These are phyloP conservation scores for Mitragyna speciosa DNA, from an alignment of 257 asterid species.

Conservation along the genomic window DNA sequence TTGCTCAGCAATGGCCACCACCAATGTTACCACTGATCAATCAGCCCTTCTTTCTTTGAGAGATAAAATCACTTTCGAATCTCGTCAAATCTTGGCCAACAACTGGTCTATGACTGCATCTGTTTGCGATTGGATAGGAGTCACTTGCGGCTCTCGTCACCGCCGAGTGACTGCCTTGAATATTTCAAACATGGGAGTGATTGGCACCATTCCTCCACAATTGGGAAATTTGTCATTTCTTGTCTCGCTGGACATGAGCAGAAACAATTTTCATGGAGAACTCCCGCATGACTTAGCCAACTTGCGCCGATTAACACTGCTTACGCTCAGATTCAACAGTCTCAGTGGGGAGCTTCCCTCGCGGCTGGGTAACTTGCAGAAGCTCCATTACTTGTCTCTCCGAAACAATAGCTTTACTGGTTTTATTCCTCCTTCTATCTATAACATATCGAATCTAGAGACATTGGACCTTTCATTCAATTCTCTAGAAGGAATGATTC, in stretches of 20 bases:
- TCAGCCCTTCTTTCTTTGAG: constrained; percentile 10
- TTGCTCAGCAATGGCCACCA: neutral
- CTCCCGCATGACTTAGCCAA: neutral
- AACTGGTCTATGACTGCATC: constrained; percentile 17
- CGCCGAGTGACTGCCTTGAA: constrained; percentile 20
- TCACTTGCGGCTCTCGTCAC: constrained; percentile 16
- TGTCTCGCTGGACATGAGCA: constrained; percentile 16
- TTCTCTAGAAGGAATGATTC: constrained; percentile 13
- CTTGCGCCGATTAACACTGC: constrained; percentile 8
- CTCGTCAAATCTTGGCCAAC: constrained; percentile 1
- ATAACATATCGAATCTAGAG: constrained; percentile 3
- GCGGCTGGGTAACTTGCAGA: neutral
- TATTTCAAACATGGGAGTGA: constrained; percentile 19
- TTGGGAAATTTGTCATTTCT: constrained; percentile 34
- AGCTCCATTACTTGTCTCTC: neutral
- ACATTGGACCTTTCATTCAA: neutral
- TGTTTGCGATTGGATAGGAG: constrained; percentile 27
- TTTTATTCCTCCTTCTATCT: constrained; percentile 6
- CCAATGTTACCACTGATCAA: constrained; percentile 17
- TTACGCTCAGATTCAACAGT: neutral
- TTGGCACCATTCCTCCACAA: constrained; percentile 28
- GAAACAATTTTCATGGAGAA: constrained; percentile 11
- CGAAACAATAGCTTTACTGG: constrained; percentile 7
- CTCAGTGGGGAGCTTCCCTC: constrained; percentile 7
- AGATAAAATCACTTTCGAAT: constrained; percentile 13